Percentiles rank a stretch among this genome's conserved stretches.
These are phyloP conservation scores for Kazachstania sp. DNA, from an alignment of 1,139 yeast species.

Conservation along the genomic window DNA sequence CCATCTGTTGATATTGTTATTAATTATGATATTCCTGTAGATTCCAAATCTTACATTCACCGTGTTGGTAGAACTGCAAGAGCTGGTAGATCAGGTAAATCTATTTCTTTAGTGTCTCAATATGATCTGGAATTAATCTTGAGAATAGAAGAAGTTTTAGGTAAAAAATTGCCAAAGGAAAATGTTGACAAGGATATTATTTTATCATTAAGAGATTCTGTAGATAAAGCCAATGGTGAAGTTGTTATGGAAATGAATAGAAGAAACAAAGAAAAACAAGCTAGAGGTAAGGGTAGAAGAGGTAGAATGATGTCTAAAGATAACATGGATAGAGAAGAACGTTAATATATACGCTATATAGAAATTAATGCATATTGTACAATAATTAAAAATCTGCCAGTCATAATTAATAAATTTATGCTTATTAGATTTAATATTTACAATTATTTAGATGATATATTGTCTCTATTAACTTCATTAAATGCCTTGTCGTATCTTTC, in stretches of 20 bases:
- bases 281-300: conserved; percentile 34
- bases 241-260: conserved; percentile 83
- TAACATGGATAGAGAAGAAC: conserved; percentile 43
- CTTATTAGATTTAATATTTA: background rate
- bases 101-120: conserved; percentile 86
- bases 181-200: conserved; percentile 73
- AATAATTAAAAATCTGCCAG: too few relatives aligned
- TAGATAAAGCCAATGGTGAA: conserved; percentile 86
- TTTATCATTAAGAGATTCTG: conserved; percentile 72
- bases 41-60: conserved; percentile 95
- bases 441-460: background rate
- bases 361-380: background rate
- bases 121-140: conserved; percentile 84
- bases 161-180: conserved; percentile 73
- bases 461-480: conserved; percentile 6
- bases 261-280: conserved; percentile 37
- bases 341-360: conserved; percentile 16
- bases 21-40: conserved; percentile 93
- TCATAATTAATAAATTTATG: too few relatives aligned
- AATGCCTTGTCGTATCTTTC: conserved; percentile 20
- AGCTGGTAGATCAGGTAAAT: conserved; percentile 93
- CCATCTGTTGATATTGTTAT: conserved; percentile 90
- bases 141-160: conserved; percentile 81
- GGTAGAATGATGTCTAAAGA: conserved; percentile 31
- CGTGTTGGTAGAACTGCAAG: conserved; percentile 98